These are phyloP conservation scores for Lentinula sp. DNA, from an alignment of 768 basidiomycete species.

Conservation along the genomic window DNA sequence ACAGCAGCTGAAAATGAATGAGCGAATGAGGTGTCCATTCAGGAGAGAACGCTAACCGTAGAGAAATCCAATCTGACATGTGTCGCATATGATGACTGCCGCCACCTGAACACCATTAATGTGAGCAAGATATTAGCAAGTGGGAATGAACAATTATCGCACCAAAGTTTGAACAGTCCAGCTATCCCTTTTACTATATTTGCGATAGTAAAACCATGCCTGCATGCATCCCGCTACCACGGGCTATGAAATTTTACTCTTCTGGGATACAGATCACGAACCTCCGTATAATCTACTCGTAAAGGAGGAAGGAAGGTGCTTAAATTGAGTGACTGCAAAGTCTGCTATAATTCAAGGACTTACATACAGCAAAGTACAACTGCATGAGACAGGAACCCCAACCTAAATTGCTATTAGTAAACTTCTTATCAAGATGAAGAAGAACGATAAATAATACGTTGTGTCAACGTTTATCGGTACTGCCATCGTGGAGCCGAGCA, in stretches of 20 bases:
- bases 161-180: conserved; percentile 2
- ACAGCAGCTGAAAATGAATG: conserved; percentile 6
- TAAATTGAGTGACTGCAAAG: neutral
- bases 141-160: neutral
- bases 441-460: neutral
- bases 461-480: neutral
- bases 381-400: conserved; percentile 3
- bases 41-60: neutral
- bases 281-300: conserved; percentile 4
- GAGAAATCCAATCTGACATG: conserved; percentile 8
- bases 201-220: conserved; percentile 9
- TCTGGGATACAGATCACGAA: neutral
- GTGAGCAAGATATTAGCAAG: neutral
- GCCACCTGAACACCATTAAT: neutral
- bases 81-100: conserved; percentile 6
- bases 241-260: neutral
- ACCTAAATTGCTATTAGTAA: neutral
- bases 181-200: conserved; percentile 1
- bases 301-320: too few relatives aligned
- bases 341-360: neutral
- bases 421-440: neutral
- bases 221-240: conserved; percentile 10
- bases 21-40: neutral
- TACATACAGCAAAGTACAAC: conserved; percentile 4
- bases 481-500: neutral